Percentiles rank a stretch among this genome's conserved stretches.
phyloP scores from a whole-genome alignment of 2,329 filamentous ascomycete species.

The Xylaria sp. region DNA sequence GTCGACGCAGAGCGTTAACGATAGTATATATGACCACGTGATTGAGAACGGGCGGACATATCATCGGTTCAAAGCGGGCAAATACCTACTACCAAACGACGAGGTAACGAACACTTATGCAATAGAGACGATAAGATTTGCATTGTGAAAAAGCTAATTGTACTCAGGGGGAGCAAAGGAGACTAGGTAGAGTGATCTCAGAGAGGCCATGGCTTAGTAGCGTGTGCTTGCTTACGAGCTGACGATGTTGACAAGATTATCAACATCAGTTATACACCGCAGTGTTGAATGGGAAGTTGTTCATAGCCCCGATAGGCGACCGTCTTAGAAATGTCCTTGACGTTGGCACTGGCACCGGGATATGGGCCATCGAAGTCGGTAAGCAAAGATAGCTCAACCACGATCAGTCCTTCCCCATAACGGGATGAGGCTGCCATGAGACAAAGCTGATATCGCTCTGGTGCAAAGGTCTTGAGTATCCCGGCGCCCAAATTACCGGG shows the following conservation, averaged over 20 bases:
- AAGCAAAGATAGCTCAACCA: not conserved
- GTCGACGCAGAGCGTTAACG: slow-evolving; percentile 31
- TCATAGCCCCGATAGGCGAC: slow-evolving; percentile 29
- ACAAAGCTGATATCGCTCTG: not conserved
- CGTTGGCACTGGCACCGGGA: slow-evolving; percentile 33
- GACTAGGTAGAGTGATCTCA: slow-evolving; percentile 26
- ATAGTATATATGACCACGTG: slow-evolving; percentile 34
- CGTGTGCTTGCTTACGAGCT: not conserved
- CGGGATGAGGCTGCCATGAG: not conserved
- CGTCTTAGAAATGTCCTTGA: slow-evolving; percentile 26
- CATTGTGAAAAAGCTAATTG: not conserved
- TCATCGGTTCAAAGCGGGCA: slow-evolving; percentile 37
- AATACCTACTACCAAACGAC: slow-evolving; percentile 38
- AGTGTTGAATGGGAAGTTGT: slow-evolving; percentile 32
- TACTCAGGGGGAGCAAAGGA: slow-evolving; percentile 31
- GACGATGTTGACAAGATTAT: slow-evolving; percentile 27
- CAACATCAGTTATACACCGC: slow-evolving; percentile 36
- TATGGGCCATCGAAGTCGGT: slow-evolving; percentile 36
- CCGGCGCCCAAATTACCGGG: slow-evolving; percentile 28
- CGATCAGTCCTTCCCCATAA: not conserved
- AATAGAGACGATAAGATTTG: not conserved
- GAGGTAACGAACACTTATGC: slow-evolving; percentile 22
- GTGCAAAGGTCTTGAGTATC: slow-evolving; percentile 30
- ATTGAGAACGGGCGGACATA: slow-evolving; percentile 37
- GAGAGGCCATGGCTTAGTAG: not conserved